phyloP scores from a whole-genome alignment of 805 yeast genomes.

The Nakazawaea holstii region DNA sequence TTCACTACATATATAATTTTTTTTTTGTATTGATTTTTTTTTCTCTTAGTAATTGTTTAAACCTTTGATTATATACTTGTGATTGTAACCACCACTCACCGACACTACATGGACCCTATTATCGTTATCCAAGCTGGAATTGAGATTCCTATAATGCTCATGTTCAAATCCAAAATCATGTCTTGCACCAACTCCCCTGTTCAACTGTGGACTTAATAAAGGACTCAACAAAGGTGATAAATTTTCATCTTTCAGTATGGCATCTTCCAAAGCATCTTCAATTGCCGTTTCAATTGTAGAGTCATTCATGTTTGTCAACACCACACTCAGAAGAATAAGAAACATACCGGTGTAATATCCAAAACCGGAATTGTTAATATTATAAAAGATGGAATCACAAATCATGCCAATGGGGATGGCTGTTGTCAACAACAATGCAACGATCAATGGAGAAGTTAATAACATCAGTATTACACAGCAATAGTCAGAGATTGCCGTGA shows the following conservation, averaged over 20 bases:
- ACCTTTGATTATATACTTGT: slow-evolving; percentile 28
- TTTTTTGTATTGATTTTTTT: neutral
- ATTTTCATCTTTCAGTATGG: slow-evolving; percentile 38
- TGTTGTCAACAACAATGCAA: slow-evolving; percentile 45
- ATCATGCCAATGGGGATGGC: slow-evolving; percentile 48
- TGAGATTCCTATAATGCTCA: neutral
- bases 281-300: slow-evolving; percentile 41
- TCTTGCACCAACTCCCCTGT: slow-evolving; percentile 6
- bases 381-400: slow-evolving; percentile 35
- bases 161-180: slow-evolving; percentile 6
- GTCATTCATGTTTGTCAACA: slow-evolving; percentile 41
- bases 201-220: slow-evolving; percentile 17
- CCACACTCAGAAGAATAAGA: slow-evolving; percentile 39
- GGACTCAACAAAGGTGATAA: slow-evolving; percentile 45
- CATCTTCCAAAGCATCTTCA: slow-evolving; percentile 42
- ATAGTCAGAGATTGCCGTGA: slow-evolving; percentile 45
- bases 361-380: slow-evolving; percentile 24
- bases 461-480: slow-evolving; percentile 45
- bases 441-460: slow-evolving; percentile 48
- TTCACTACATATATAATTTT: neutral
- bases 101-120: slow-evolving; percentile 17
- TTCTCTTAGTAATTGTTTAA: slow-evolving; percentile 8
- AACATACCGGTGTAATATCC: slow-evolving; percentile 41
- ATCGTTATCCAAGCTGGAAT: neutral
- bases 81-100: slow-evolving; percentile 29